phyloP scores from a whole-genome alignment of 2,329 filamentous ascomycete genomes.

The Calonectria hawksworthii region DNA sequence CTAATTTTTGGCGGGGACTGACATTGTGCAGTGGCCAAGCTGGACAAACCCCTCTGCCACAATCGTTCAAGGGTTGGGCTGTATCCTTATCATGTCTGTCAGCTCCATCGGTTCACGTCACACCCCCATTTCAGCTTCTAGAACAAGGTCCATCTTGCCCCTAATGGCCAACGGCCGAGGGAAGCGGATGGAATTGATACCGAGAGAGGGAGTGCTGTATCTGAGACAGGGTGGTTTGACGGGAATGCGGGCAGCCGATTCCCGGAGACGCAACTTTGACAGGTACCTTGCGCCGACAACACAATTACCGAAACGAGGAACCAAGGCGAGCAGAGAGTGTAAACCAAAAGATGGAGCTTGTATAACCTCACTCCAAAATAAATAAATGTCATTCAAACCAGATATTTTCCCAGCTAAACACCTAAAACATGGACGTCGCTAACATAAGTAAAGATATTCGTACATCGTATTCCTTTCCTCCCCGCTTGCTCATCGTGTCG shows the following conservation, averaged over 20 bases:
- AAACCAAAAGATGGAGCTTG: not conserved
- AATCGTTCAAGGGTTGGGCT: too few species aligned
- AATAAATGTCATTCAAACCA: not conserved
- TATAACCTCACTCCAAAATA: not conserved
- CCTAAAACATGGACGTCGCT: constrained; percentile 7
- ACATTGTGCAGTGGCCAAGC: too few species aligned
- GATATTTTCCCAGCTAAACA: constrained; percentile 13
- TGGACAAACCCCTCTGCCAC: too few species aligned
- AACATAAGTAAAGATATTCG: constrained; percentile 11
- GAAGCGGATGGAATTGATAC: not conserved
- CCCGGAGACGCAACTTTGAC: constrained; percentile 1
- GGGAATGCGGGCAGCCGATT: constrained; percentile 9
- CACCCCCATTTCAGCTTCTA: constrained; percentile 14
- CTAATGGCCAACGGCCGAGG: not conserved
- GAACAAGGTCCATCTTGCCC: constrained; percentile 12
- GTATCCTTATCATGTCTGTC: not conserved
- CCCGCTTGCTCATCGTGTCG: constrained; percentile 6
- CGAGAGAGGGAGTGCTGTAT: not conserved
- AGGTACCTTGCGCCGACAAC: not conserved
- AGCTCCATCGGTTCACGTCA: not conserved
- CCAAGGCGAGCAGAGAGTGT: not conserved
- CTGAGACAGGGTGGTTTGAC: constrained; percentile 21
- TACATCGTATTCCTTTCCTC: constrained; percentile 18
- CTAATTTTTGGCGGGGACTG: too few species aligned
- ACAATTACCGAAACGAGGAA: not conserved